Evolutionary conservation across 2,329 filamentous ascomycete species (phyloP).

Genomic region (Aspergillus pseudonomiae): DNA sequence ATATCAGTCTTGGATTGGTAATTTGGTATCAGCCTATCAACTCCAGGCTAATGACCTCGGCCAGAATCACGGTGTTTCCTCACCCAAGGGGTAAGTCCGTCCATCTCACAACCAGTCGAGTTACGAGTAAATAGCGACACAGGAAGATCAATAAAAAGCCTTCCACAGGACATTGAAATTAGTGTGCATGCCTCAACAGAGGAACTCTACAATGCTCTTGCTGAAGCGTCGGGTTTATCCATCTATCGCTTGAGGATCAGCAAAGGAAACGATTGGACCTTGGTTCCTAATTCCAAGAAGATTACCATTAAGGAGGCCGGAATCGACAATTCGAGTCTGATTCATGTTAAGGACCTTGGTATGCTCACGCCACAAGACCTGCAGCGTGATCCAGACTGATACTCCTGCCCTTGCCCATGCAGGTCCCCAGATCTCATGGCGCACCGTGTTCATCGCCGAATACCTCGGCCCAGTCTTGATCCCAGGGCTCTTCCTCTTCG

Average conservation of each 20-base stretch:
- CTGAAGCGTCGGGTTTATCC: conserved; percentile 57
- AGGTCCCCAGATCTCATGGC: conserved; percentile 91
- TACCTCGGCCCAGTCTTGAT: conserved; percentile 90
- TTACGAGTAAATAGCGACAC: neutral
- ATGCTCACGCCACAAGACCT: conserved; percentile 30
- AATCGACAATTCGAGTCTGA: conserved; percentile 60
- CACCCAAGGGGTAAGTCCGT: neutral
- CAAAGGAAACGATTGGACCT: conserved; percentile 63
- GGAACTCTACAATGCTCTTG: conserved; percentile 61
- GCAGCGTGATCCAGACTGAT: neutral
- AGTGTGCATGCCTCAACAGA: conserved; percentile 53
- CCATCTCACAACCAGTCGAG: neutral
- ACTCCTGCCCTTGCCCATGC: neutral
- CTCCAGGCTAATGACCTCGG: neutral
- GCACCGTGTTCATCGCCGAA: conserved; percentile 91
- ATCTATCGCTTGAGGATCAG: conserved; percentile 65
- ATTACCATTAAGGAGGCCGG: conserved; percentile 58
- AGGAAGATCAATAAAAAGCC: conserved; percentile 63
- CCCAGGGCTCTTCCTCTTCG: conserved; percentile 72
- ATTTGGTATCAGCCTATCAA: neutral
- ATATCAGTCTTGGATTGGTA: too few relatives aligned
- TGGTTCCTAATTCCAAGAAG: conserved; percentile 57
- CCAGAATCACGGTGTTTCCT: neutral
- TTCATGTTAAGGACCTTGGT: conserved; percentile 95
- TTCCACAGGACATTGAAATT: conserved; percentile 60